Percentiles rank a stretch among this genome's conserved stretches.
Conservation (phyloP, 768 basidiomycete genomes). For the Symmetrospora coprosmae region DNA sequence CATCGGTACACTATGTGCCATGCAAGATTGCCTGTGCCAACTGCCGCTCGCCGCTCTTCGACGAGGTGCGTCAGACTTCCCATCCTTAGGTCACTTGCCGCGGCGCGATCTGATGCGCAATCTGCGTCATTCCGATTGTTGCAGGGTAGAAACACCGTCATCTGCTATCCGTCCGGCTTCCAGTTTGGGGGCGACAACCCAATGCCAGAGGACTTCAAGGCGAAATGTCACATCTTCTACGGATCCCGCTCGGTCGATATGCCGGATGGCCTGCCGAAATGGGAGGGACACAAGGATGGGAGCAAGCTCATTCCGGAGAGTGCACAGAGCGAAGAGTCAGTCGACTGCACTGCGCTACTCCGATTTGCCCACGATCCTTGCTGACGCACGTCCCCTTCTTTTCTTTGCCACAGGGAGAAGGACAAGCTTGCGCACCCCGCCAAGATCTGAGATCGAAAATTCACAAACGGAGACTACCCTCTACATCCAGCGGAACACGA, state of each 20-base stretch:
- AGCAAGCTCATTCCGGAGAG: constrained; percentile 17
- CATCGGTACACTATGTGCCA: constrained; percentile 9
- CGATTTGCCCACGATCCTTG: too few relatives aligned
- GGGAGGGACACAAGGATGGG: constrained; percentile 8
- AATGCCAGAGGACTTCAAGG: constrained; percentile 21
- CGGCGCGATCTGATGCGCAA: background rate
- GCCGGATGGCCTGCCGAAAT: constrained; percentile 16
- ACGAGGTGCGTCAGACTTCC: background rate
- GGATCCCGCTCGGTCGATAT: background rate
- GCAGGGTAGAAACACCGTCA: constrained; percentile 13
- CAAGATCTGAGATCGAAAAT: too few relatives aligned
- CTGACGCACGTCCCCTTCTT: too few relatives aligned
- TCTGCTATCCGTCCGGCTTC: constrained; percentile 14
- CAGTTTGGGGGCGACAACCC: background rate
- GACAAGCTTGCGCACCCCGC: too few relatives aligned
- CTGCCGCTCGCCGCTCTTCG: constrained; percentile 16
- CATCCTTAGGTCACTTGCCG: background rate
- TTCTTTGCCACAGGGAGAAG: too few relatives aligned
- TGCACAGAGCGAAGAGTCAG: constrained; percentile 16
- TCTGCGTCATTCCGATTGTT: background rate
- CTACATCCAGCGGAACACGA: too few relatives aligned
- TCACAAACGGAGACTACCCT: too few relatives aligned
- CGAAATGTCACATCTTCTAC: constrained; percentile 19
- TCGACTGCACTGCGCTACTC: too few relatives aligned
- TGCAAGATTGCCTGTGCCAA: constrained; percentile 18